A percentile compares a stretch with the other conserved stretches of the same genome.
phyloP scores from a whole-genome alignment of 176 grass and related monocot genomes.

The Ampelocalamus luodianensis region DNA sequence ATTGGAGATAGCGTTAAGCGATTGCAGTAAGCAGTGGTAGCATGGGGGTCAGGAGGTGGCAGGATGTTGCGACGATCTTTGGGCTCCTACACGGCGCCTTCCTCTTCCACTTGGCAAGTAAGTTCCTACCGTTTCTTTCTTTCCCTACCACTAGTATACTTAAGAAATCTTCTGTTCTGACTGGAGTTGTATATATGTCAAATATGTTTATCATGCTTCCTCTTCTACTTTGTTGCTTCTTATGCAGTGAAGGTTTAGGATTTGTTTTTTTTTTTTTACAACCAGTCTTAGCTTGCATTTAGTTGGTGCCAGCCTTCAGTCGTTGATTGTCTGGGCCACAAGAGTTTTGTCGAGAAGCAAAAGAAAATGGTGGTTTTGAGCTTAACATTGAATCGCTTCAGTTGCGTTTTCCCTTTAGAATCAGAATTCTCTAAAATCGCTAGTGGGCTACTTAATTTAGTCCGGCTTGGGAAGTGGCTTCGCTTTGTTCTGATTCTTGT shows the following conservation, averaged over 20 bases:
- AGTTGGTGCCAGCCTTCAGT: neutral
- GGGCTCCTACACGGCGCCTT: constrained; percentile 18
- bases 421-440: neutral
- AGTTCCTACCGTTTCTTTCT: constrained; percentile 27
- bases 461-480: neutral
- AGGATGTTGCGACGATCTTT: neutral
- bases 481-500: constrained; percentile 11
- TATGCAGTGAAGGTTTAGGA: neutral
- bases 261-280: neutral
- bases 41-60: constrained; percentile 41
- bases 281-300: neutral
- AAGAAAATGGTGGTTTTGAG: neutral
- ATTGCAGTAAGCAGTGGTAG: neutral
- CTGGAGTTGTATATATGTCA: neutral
- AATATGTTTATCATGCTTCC: neutral
- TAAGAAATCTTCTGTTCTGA: neutral
- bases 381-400: neutral
- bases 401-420: neutral
- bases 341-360: neutral
- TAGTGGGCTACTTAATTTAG: neutral
- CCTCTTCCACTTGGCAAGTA: constrained; percentile 53
- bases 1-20: neutral
- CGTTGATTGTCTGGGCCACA: neutral
- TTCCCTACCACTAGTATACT: neutral
- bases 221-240: neutral